Conservation (phyloP, 2,329 filamentous ascomycete species). For the Hansfordia pulvinata region DNA sequence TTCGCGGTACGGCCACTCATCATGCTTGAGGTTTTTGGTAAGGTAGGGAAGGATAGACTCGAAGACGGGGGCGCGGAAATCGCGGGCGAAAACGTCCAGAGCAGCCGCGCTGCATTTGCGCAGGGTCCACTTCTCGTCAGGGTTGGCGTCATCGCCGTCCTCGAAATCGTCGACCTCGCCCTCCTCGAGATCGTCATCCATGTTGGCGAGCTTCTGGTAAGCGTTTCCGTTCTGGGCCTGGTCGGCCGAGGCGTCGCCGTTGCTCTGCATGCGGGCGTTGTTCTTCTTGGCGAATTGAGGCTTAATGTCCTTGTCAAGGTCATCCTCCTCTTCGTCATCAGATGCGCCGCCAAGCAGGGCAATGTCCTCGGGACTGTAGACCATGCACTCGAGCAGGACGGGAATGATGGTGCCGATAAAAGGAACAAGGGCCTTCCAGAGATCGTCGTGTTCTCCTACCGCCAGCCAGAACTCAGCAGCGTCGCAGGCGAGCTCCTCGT, state of each 20-base stretch:
- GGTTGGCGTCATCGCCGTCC: slow-evolving; percentile 66
- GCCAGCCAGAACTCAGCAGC: slow-evolving; percentile 97
- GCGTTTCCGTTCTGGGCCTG: slow-evolving; percentile 37
- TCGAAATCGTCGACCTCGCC: slow-evolving; percentile 71
- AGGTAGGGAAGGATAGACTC: slow-evolving; percentile 86
- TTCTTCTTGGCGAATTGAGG: slow-evolving; percentile 73
- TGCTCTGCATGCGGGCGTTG: slow-evolving; percentile 43
- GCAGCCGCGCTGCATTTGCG: slow-evolving; percentile 95
- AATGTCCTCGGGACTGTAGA: slow-evolving; percentile 91
- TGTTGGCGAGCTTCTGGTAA: slow-evolving; percentile 39
- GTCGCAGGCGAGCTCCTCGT: slow-evolving; percentile 83
- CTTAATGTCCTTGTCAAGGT: slow-evolving; percentile 81
- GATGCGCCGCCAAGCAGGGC: slow-evolving; percentile 69
- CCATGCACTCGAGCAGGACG: slow-evolving; percentile 84
- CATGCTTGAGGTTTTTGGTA: slow-evolving; percentile 74
- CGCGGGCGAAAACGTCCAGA: slow-evolving; percentile 82
- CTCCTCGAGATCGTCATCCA: slow-evolving; percentile 71
- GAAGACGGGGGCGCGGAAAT: slow-evolving; percentile 82
- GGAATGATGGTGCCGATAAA: slow-evolving; percentile 79
- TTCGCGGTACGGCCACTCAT: slow-evolving; percentile 85
- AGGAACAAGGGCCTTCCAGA: slow-evolving; percentile 64
- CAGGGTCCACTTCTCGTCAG: slow-evolving; percentile 88
- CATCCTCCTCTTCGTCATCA: slow-evolving; percentile 84
- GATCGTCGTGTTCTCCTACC: slow-evolving; percentile 71
- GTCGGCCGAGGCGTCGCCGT: slow-evolving; percentile 36